Evolutionary conservation across 2,329 filamentous ascomycete genomes (phyloP), one percentile per base, ranked within the genome.

Genomic region (Lachnellula hyalina): DNA sequence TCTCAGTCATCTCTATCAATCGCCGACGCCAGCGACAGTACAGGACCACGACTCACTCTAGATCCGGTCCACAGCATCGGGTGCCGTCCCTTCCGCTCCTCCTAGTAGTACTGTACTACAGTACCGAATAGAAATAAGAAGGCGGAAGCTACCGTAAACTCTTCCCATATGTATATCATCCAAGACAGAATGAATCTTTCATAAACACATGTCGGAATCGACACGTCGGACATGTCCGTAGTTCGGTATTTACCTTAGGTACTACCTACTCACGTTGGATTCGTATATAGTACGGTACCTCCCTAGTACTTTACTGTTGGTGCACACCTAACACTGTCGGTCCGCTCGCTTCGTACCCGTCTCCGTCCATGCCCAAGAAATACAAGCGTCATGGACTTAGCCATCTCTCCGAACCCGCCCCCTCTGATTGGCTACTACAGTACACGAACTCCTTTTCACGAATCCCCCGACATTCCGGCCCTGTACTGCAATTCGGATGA

Each of bases 371-470:
- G 6, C 7, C 19, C 34, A 19, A 15, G n/a, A 49, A 15, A 38
- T 21, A 23, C 47, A 49, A 49, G 34, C 47, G 47, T 49, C 47
- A 49, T 40, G 32, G 47, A 49, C 47, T 40, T 40, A 19, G 12
- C 15, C 21, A 12, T 25, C 19, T 23, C 47, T 35, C 9, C 34
- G 41, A 35, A n/a, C 5, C 5, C 12, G 2, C 32, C n/a, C 15
- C 17, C 46, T 47, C 46, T 35, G 9, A 38, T 48, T 35, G 28
- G 46, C 25, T 17, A 36, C 38, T 32, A 9, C 12, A 36, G 15
- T 32, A 9, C 12, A 32, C 28, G 21, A 21, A 21, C 21, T 21
- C 21, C 21, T 21, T 21, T 21, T 21, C 21, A 21, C 2, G 2
- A 21, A 21, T 3, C 21, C 21, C 21, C 21, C 21, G 3, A 21